These are phyloP conservation scores for Sporothrix inflata DNA, from an alignment of 2,329 filamentous ascomycete genomes.

Conservation along the genomic window DNA sequence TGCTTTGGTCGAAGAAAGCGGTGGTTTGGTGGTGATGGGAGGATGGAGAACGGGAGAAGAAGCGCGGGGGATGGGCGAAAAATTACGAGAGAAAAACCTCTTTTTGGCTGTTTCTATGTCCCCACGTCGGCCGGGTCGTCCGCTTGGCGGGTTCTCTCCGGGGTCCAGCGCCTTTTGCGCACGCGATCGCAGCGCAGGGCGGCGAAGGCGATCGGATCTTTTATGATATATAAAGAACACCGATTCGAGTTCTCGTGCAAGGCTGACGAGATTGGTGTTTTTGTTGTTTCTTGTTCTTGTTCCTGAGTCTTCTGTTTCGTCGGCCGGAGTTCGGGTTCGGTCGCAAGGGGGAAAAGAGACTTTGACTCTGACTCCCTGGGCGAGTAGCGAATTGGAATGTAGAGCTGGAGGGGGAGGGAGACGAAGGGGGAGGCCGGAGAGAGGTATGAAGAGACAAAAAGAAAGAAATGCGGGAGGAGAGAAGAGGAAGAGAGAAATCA, in stretches of 20 bases:
- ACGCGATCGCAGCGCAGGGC: constrained; percentile 24
- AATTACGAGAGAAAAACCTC: constrained; percentile 35
- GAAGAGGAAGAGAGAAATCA: not conserved
- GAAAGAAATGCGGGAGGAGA: not conserved
- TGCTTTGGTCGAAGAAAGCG: not conserved
- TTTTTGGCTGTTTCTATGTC: constrained; percentile 28
- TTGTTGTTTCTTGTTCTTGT: not conserved
- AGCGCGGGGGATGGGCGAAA: constrained; percentile 30
- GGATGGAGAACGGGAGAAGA: constrained; percentile 25
- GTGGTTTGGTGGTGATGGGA: constrained; percentile 23
- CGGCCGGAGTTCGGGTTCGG: not conserved
- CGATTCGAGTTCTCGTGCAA: not conserved
- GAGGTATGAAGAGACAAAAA: constrained; percentile 11
- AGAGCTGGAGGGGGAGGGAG: constrained; percentile 9
- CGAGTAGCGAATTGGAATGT: constrained; percentile 2
- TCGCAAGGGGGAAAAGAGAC: constrained; percentile 14
- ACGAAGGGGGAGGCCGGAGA: constrained; percentile 14
- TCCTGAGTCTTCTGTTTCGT: not conserved
- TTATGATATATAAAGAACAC: constrained; percentile 3
- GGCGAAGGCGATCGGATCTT: not conserved
- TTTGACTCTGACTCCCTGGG: not conserved
- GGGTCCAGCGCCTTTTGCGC: constrained; percentile 25
- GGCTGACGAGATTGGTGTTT: not conserved
- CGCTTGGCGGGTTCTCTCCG: constrained; percentile 26
- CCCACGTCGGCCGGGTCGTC: constrained; percentile 31